phyloP scores from a whole-genome alignment of 495 filamentous ascomycete genomes.

The Talaromyces trachyspermus region DNA sequence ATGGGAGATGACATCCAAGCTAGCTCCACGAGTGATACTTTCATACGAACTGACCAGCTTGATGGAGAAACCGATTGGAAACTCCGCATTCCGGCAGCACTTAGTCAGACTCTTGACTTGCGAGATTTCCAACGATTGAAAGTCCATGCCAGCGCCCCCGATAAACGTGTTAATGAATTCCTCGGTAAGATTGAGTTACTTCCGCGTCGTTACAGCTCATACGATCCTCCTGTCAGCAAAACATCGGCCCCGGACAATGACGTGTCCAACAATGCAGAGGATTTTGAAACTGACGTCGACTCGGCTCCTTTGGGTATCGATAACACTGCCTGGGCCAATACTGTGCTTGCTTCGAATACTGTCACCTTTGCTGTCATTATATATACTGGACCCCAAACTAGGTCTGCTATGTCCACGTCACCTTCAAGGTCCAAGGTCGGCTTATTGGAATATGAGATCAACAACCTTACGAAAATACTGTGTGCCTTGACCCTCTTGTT shows the following conservation, averaged over 20 bases:
- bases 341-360: conserved; percentile 87
- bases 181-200: conserved; percentile 68
- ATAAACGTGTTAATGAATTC: conserved; percentile 90
- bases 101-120: conserved; percentile 67
- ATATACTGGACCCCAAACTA: conserved; percentile 92
- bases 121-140: conserved; percentile 64
- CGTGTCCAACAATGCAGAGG: conserved; percentile 15
- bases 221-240: conserved; percentile 40
- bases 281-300: conserved; percentile 20
- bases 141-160: conserved; percentile 79
- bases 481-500: conserved; percentile 80
- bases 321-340: conserved; percentile 98
- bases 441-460: conserved; percentile 91
- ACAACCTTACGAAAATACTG: conserved; percentile 94
- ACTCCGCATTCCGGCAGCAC: conserved; percentile 72
- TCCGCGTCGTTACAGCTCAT: conserved; percentile 28
- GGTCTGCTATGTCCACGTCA: conserved; percentile 89
- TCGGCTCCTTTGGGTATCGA: conserved; percentile 81
- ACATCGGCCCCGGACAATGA: conserved; percentile 22
- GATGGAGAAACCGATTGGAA: conserved; percentile 99
- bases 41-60: conserved; percentile 94
- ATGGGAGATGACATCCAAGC: conserved; percentile 11
- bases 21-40: conserved; percentile 68
- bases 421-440: conserved; percentile 88
- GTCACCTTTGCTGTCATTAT: conserved; percentile 81